Evolutionary conservation across 176 grass and related monocot species (phyloP).

Genomic region (Pontederia crassipes): DNA sequence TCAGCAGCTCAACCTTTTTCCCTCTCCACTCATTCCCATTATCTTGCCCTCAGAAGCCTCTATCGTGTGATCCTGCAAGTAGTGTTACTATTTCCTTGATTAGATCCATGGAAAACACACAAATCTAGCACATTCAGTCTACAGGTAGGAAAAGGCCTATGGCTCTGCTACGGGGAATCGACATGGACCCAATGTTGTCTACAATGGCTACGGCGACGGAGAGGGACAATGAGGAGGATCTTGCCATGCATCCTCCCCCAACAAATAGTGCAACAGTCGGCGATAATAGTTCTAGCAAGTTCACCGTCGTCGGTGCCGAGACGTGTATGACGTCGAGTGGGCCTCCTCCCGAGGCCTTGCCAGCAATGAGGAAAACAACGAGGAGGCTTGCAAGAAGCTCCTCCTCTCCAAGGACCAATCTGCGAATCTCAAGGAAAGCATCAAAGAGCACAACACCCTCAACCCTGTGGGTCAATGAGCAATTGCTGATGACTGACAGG

Average conservation of each 20-base stretch:
- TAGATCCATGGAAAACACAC: background rate
- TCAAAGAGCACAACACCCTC: slow-evolving; percentile 10
- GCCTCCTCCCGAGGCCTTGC: background rate
- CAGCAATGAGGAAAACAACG: slow-evolving; percentile 10
- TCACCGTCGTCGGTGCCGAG: background rate
- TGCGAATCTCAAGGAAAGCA: slow-evolving; percentile 7
- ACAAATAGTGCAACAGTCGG: slow-evolving; percentile 15
- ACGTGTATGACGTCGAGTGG: slow-evolving; percentile 3
- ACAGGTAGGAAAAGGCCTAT: background rate
- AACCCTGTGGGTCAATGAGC: slow-evolving; percentile 10
- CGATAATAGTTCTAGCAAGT: background rate
- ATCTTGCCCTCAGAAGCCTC: background rate
- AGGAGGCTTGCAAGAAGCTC: slow-evolving; percentile 9
- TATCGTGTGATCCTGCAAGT: background rate
- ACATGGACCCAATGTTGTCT: slow-evolving; percentile 12
- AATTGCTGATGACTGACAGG: too few relatives aligned
- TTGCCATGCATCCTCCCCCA: slow-evolving; percentile 4
- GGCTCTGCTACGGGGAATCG: slow-evolving; percentile 6
- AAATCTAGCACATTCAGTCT: background rate
- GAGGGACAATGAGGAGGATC: slow-evolving; percentile 9
- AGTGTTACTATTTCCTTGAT: background rate
- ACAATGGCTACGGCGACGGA: background rate
- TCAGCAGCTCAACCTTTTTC: slow-evolving; percentile 4
- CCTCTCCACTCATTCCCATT: background rate
- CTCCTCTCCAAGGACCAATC: slow-evolving; percentile 15